Base-by-base conservation (phyloP, 164 flowering plant genomes). In the Umbilicus rupestris region DNA sequence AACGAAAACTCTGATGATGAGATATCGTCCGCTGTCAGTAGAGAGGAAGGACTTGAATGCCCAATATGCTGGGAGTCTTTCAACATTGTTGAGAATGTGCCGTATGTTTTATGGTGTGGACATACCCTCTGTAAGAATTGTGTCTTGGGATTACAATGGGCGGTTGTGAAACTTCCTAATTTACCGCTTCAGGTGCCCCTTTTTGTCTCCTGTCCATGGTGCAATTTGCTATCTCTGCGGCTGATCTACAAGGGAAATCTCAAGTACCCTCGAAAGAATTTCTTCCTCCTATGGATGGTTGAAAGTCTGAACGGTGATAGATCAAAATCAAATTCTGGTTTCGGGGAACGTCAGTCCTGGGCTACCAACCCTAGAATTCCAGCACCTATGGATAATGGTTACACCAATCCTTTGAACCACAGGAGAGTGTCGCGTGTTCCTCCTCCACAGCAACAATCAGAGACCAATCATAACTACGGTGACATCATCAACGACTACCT, bases 181-280 rank as follows among this genome's bases (percentile, higher is more conserved):
- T 11, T 72, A 17, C 68, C 70, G 10, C 30, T 67, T 29, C 63
- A 39, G 37, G 55, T 72, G 24, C 74, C 70, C 10, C 55, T 71
- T 58, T 67, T 71, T 31, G 37, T 71, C 55, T 66, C 70, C n/a
- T 71, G 73, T 65, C 74, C 74, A 31, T 72, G 74, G 74, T 67
- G 74, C 74, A 63, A 63, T 45, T 52, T 52, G 7, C 35, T 68
- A 5, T 72, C 74, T 29, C 20, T 68, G n/a, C 39, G 74, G 39
- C 66, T 72, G 45, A 46, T 72, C 20, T 72, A 62, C 68, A 39
- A 45, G 49, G 71, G 74, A 29, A 55, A 63, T 39, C 74, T 72
- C 63, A 63, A 42, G 64, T 72, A 67, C 71, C 74, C 74, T 14
- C 64, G 71, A 14, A 72, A 72, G 62, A 72, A 72, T 41, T 67